Conservation (phyloP, 345 rosid species). For the Populus euphratica region DNA sequence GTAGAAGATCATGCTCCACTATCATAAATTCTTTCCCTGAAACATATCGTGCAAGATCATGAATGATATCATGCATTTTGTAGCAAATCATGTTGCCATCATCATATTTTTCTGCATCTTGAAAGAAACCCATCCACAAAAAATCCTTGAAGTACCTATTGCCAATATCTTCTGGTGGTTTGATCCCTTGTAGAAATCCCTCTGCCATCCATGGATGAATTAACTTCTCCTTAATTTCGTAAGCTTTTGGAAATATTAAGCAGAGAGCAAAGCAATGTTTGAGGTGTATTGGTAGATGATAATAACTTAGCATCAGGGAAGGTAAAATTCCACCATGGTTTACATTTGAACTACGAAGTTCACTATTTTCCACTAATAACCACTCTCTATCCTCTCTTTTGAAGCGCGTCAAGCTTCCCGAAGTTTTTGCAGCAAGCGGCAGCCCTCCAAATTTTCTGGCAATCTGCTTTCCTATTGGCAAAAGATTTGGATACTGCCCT, state of each 20-base stretch:
- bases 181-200: not conserved
- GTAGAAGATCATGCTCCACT: not conserved
- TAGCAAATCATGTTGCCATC: not conserved
- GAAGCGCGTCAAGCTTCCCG: too few species aligned
- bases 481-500: too few species aligned
- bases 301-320: constrained; percentile 14
- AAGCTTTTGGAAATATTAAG: constrained; percentile 15
- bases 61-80: not conserved
- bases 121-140: not conserved
- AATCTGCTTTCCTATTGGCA: too few species aligned
- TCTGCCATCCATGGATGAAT: not conserved
- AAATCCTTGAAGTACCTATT: not conserved
- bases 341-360: too few species aligned
- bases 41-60: not conserved
- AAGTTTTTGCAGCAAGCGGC: too few species aligned
- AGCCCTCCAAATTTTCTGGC: too few species aligned
- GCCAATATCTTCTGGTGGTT: not conserved
- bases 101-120: not conserved
- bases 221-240: not conserved
- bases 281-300: constrained; percentile 16
- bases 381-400: too few species aligned
- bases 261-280: constrained; percentile 15
- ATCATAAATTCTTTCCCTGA: not conserved
- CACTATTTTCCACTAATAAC: too few species aligned
- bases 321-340: constrained; percentile 6